These are phyloP conservation scores for Eucalyptus leucophloia DNA, from an alignment of 345 rosid genomes.

Conservation along the genomic window DNA sequence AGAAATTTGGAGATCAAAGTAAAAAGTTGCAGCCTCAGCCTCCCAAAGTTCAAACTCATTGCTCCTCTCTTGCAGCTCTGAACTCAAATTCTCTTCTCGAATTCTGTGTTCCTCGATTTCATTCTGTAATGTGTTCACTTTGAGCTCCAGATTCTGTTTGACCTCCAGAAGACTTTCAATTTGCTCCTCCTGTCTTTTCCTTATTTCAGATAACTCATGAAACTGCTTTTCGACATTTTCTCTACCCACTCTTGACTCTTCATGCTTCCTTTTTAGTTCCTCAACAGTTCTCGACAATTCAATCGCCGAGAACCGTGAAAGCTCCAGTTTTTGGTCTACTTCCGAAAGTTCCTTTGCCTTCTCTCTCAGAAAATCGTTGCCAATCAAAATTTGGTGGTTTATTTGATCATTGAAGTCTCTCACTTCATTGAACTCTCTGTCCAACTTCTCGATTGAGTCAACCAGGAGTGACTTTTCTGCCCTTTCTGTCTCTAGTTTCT, in stretches of 20 bases:
- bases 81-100: conserved; percentile 57
- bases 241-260: conserved; percentile 26
- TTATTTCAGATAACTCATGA: conserved; percentile 21
- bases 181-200: conserved; percentile 24
- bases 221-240: conserved; percentile 29
- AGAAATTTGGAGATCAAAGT: conserved; percentile 75
- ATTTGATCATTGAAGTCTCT: conserved; percentile 45
- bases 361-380: conserved; percentile 40
- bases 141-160: conserved; percentile 40
- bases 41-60: conserved; percentile 89
- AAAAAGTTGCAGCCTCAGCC: conserved; percentile 80
- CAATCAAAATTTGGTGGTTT: conserved; percentile 33
- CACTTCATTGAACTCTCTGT: conserved; percentile 38
- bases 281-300: conserved; percentile 49
- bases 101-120: conserved; percentile 41
- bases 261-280: conserved; percentile 47
- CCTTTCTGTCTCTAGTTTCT: conserved; percentile 35
- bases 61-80: conserved; percentile 65
- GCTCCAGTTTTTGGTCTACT: conserved; percentile 59
- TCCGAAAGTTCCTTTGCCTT: conserved; percentile 51
- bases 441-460: conserved; percentile 36
- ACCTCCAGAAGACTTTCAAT: conserved; percentile 31
- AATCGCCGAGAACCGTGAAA: conserved; percentile 30
- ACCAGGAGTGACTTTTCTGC: conserved; percentile 26
- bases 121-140: conserved; percentile 16